Conservation (phyloP, 1,284 basidiomycete genomes). For the Cystobasidium sp. region DNA sequence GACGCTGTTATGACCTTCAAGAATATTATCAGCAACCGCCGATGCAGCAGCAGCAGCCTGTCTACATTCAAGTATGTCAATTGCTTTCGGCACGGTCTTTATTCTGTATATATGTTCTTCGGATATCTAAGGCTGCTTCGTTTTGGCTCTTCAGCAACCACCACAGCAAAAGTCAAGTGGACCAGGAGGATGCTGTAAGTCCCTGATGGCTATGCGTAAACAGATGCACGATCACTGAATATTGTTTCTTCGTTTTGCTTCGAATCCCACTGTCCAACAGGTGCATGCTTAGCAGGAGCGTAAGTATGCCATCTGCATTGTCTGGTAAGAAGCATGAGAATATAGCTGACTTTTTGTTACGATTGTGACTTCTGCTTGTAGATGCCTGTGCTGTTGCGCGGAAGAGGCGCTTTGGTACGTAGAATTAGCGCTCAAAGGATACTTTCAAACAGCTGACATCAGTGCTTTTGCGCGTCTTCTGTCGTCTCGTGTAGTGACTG, state of each 20-base stretch:
- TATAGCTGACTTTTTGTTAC: too few species aligned
- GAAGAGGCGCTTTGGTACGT: slow-evolving; percentile 22
- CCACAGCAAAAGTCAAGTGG: neutral
- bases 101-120: neutral
- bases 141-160: slow-evolving; percentile 8
- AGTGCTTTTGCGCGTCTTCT: too few species aligned
- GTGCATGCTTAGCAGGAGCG: slow-evolving; percentile 27
- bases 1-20: neutral
- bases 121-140: neutral
- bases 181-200: slow-evolving; percentile 16
- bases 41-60: slow-evolving; percentile 32
- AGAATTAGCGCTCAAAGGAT: neutral
- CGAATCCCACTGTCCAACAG: neutral
- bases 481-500: slow-evolving; percentile 7
- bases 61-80: slow-evolving; percentile 18
- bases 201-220: neutral
- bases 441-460: neutral
- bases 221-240: neutral
- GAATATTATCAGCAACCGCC: slow-evolving; percentile 43
- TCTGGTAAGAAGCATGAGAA: neutral
- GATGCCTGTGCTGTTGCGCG: slow-evolving; percentile 23
- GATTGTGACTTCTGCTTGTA: neutral
- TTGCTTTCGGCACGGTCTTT: neutral
- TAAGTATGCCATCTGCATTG: neutral
- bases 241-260: neutral